Base-by-base conservation (phyloP, 202 grass and related monocot species). In the Panicum virgatum region DNA sequence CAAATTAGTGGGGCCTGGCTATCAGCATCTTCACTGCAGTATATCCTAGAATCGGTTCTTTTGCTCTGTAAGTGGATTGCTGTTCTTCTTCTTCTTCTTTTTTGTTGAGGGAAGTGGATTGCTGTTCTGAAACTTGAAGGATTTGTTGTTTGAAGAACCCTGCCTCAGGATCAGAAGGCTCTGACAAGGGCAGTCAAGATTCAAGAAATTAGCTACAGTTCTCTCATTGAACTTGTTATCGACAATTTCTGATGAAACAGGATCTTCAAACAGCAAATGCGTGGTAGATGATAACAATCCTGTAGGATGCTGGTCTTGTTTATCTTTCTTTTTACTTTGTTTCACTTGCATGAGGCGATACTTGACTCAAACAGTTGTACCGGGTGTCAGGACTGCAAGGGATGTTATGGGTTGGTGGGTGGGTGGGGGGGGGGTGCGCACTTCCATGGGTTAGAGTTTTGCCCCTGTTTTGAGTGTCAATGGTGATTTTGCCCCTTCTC, bases 41-140 rank as follows among this genome's bases (percentile, higher is more conserved):
- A 26, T 30, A 32, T 32, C 16, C 51, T 70, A 63, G 25, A 29
- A 23, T 76, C 5, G 12, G 14, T 86, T 39, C 30, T 79, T 69
- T 70, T 72, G 46, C 39, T 78, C 26, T 65, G 27, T 56, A 66
- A 72, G 23, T 47, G 66, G 47, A 78, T 72, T n/a, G n/a, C n/a
- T n/a, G n/a, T n/a, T n/a, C n/a, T n/a, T n/a, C n/a, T n/a, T n/a
- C n/a, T n/a, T n/a, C n/a, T n/a, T n/a, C n/a, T n/a, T n/a, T n/a
- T n/a, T n/a, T n/a, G n/a, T n/a, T n/a, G n/a, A n/a, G n/a, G n/a
- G n/a, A n/a, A n/a, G n/a, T n/a, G n/a, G n/a, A n/a, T n/a, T 76
- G n/a, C 12, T 29, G 10, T 73, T 50, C 16, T 47, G 27, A 69
- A 15, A 68, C 60, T 53, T 53, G 7, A 69, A 50, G 63, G 13